Evolutionary conservation across 2,329 filamentous ascomycete species (phyloP), one percentile per base, ranked within the genome.

Genomic region (Cercospora brassicicola): DNA sequence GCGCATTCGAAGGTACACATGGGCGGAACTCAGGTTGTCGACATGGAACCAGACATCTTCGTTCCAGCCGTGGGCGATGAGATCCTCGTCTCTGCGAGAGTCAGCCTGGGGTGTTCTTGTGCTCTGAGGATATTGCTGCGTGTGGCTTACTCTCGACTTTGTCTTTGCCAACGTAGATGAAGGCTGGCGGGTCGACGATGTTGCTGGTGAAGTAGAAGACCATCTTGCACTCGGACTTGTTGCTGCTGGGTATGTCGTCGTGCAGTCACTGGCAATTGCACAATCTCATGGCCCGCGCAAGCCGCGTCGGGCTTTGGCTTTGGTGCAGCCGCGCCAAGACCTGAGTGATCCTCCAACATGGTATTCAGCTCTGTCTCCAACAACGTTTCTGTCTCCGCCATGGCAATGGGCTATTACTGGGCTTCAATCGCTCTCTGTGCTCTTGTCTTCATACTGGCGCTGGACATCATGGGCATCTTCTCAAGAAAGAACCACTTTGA

Each of bases 41-140:
- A 91, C 95, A 84, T 99, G 95, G 78, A 99, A 99, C 95, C 95
- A 99, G 76, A 99, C 89, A 83, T 99, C 95, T 79, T 96, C 91
- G 60, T 97, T 93, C 87, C 93, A 92, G 72, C 95, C 95, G 80
- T 92, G 91, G 76, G 94, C 92, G 80, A 99, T 98, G 75, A 99
- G 82, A 74, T 97, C 93, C 86, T 99, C 95, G 83, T 98, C 95
- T 99, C 78, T 71, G 71, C 68, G 62, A 64, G 65, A 68, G 75
- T 79, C 70, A 80, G 72, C 51, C 59, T 20, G 26, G 4, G 48
- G 13, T 56, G 33, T 33, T 28, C 20, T 42, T 10, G 9, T 28
- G 10, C 30, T 23, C 33, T n/a, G 5, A 15, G 33, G 4, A 36
- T 23, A 42, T 28, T 66, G 66, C 71, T 69, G 26, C 63, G 53